These are phyloP conservation scores for Amanita muscaria DNA, from an alignment of 768 basidiomycete genomes.

Conservation along the genomic window DNA sequence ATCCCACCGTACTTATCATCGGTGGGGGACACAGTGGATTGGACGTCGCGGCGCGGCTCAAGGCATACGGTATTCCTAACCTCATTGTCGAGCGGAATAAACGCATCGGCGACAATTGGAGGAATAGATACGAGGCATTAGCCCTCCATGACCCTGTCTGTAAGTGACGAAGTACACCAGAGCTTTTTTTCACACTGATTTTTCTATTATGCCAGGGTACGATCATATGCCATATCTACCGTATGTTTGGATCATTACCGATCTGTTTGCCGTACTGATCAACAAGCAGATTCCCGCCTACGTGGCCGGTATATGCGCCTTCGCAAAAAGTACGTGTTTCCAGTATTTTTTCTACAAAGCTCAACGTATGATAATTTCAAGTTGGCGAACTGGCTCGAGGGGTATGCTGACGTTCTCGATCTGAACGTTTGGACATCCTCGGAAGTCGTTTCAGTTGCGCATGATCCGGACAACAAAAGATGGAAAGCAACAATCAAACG, in stretches of 20 bases:
- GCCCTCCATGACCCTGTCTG: slow-evolving; percentile 47
- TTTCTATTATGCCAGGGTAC: slow-evolving; percentile 26
- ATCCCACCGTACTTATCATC: slow-evolving; percentile 49
- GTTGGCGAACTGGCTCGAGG: slow-evolving; percentile 63
- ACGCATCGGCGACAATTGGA: slow-evolving; percentile 50
- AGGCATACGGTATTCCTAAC: slow-evolving; percentile 36
- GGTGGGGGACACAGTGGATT: slow-evolving; percentile 51
- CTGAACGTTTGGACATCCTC: slow-evolving; percentile 57
- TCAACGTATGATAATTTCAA: slow-evolving; percentile 13
- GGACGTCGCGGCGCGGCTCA: slow-evolving; percentile 46
- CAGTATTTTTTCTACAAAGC: neutral
- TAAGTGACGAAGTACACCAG: slow-evolving; percentile 19
- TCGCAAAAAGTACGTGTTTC: slow-evolving; percentile 33
- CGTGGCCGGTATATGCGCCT: slow-evolving; percentile 47
- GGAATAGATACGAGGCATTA: slow-evolving; percentile 48
- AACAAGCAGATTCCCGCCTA: slow-evolving; percentile 38
- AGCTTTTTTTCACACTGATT: neutral
- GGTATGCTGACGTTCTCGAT: slow-evolving; percentile 50
- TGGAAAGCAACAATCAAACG: slow-evolving; percentile 38
- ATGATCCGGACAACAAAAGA: slow-evolving; percentile 27
- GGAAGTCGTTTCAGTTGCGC: slow-evolving; percentile 27
- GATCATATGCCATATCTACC: slow-evolving; percentile 49
- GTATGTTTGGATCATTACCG: slow-evolving; percentile 20
- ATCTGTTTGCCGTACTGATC: neutral
- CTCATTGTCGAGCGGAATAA: slow-evolving; percentile 48